Evolutionary conservation across 2,329 filamentous ascomycete species (phyloP), one percentile per base, ranked within the genome.

Genomic region (Nectriaceae sp.): DNA sequence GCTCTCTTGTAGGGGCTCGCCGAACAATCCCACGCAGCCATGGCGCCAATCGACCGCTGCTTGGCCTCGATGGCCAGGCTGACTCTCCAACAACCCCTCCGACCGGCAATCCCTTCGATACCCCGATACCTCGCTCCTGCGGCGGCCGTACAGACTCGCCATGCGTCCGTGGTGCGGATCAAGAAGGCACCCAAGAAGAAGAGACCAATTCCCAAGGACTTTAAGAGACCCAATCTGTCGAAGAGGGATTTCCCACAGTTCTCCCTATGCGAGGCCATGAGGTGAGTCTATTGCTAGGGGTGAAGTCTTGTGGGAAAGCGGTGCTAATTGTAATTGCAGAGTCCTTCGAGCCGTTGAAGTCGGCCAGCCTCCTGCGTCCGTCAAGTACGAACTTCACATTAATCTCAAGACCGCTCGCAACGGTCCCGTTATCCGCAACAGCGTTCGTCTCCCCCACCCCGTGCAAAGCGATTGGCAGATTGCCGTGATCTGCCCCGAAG

Each of bases 301-400:
- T n/a, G 15, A 29, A 26, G 24, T 5, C 10, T 11, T 21, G 8
- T 24, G 10, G 21, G 22, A 39, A 20, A 5, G 21, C 8, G 35
- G 11, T 31, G 40, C 42, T 53, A 20, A 24, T 13, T 43, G 35
- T 44, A 39, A 49, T 50, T 44, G 43, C 46, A 96, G 91, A 67
- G 94, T 96, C 68, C 83, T 99, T 57, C 89, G 90, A 63, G 93
- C 94, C 40, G 85, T 88, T 64, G 94, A 99, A 80, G 92, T 97
- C 61, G 93, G 94, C 64, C 83, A 83, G 44, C 81, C 86, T 41
- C 87, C 89, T 3, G 78, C 80, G 3, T 76, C 78, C 11, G 77
- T 85, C 59, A 97, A 97, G 70, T 99, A 99, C 75, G 94, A 97
- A 69, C 63, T 97, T 42, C 82, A 89, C 62, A 75, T 99, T 61